A percentile compares a stretch with the other conserved stretches of the same genome.
phyloP scores from a whole-genome alignment of 2,329 filamentous ascomycete species.

The Rhytidhysteron rufulum region DNA sequence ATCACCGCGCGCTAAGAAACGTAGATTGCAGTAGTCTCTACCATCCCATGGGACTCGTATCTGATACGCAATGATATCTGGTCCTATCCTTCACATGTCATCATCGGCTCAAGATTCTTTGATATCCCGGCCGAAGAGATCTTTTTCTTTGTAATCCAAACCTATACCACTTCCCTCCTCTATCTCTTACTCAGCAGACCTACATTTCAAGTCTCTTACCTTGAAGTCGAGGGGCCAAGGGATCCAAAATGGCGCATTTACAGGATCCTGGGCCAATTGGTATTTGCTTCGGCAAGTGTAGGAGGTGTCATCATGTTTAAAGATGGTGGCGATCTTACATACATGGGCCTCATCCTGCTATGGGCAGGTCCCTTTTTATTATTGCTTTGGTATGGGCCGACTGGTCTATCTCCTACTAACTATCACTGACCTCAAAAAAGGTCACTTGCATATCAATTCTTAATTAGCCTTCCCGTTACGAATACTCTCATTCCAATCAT shows the following conservation, averaged over 20 bases:
- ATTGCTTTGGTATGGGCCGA: slow-evolving; percentile 51
- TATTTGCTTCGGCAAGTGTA: slow-evolving; percentile 44
- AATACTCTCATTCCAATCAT: slow-evolving; percentile 59
- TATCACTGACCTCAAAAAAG: slow-evolving; percentile 30
- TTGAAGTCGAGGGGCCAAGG: slow-evolving; percentile 38
- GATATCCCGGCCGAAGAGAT: slow-evolving; percentile 68
- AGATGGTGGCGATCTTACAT: slow-evolving; percentile 53
- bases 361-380: slow-evolving; percentile 67
- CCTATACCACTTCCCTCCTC: slow-evolving; percentile 66
- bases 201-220: slow-evolving; percentile 52
- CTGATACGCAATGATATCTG: slow-evolving; percentile 65
- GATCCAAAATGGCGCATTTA: slow-evolving; percentile 37
- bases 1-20: slow-evolving; percentile 17
- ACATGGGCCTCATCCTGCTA: slow-evolving; percentile 64
- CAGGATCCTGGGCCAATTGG: slow-evolving; percentile 49
- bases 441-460: slow-evolving; percentile 60
- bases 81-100: slow-evolving; percentile 65
- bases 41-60: slow-evolving; percentile 74
- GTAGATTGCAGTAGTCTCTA: slow-evolving; percentile 61
- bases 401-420: slow-evolving; percentile 8
- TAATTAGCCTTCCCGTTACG: slow-evolving; percentile 56
- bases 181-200: slow-evolving; percentile 66
- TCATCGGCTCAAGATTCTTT: slow-evolving; percentile 60
- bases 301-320: slow-evolving; percentile 45
- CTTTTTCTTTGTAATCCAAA: slow-evolving; percentile 76